Evolutionary conservation across 495 filamentous ascomycete genomes (phyloP).

Genomic region (Bryoglossum gracile): DNA sequence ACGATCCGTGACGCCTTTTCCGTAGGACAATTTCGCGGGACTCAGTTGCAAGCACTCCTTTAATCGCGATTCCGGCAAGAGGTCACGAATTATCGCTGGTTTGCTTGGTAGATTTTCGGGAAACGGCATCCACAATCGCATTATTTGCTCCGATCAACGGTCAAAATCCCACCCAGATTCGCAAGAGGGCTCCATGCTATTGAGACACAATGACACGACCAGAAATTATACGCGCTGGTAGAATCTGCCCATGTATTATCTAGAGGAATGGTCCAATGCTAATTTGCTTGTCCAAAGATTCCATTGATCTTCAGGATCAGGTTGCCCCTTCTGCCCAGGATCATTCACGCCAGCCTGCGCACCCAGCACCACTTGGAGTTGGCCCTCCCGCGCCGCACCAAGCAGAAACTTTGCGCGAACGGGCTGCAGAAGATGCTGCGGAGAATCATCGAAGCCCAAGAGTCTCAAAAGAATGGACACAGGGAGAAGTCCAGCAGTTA

Average conservation of each 20-base stretch:
- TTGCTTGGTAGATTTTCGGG: conserved; percentile 9
- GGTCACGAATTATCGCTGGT: no score
- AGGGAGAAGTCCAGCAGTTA: conserved; percentile 39
- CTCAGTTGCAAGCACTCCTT: conserved; percentile 13
- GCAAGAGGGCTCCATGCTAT: conserved; percentile 13
- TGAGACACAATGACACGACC: conserved; percentile 26
- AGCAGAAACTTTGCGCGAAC: conserved; percentile 70
- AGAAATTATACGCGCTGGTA: conserved; percentile 28
- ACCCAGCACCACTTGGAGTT: conserved; percentile 56
- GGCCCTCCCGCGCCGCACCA: conserved; percentile 75
- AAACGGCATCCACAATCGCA: conserved; percentile 15
- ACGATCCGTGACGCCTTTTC: background rate
- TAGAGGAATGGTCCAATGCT: conserved; percentile 2
- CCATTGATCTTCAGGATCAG: conserved; percentile 87
- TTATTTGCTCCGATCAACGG: no score
- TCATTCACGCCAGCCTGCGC: conserved; percentile 48
- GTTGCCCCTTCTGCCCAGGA: conserved; percentile 76
- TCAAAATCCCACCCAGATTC: no score
- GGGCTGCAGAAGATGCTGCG: conserved; percentile 64
- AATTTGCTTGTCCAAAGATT: conserved; percentile 50
- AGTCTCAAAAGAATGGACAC: conserved; percentile 42
- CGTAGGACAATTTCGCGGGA: background rate
- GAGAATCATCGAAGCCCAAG: conserved; percentile 40
- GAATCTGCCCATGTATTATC: background rate
- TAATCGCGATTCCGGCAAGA: conserved; percentile 3